phyloP scores from a whole-genome alignment of 345 rosid species.

The Pistacia atlantica region DNA sequence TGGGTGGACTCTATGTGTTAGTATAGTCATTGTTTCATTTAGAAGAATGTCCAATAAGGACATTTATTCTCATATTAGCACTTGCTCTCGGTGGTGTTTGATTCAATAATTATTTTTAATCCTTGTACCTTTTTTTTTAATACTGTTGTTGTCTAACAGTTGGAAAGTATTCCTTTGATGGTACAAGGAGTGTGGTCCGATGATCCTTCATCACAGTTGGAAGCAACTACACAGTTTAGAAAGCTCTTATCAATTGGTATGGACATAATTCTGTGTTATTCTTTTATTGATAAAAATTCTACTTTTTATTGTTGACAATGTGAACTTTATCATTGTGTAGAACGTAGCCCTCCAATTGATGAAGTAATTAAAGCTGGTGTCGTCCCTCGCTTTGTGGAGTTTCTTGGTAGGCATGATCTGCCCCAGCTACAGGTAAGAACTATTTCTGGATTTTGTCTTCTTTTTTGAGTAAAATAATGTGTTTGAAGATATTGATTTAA shows the following conservation, averaged over 20 bases:
- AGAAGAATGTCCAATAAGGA: not conserved
- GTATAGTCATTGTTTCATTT: not conserved
- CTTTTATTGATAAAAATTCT: not conserved
- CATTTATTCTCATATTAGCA: not conserved
- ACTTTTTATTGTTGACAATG: not conserved
- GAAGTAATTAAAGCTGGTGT: constrained; percentile 86
- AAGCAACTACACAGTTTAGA: constrained; percentile 79
- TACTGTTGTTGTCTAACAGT: constrained; percentile 44
- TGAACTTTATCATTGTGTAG: constrained; percentile 36
- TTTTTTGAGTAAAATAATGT: constrained; percentile 9
- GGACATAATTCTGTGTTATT: constrained; percentile 7
- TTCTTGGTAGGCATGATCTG: constrained; percentile 72
- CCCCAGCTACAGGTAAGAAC: constrained; percentile 71
- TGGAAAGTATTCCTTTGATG: constrained; percentile 75
- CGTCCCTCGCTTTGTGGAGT: constrained; percentile 76
- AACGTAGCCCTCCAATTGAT: constrained; percentile 87
- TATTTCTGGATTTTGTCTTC: constrained; percentile 13
- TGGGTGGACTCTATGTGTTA: not conserved
- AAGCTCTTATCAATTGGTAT: constrained; percentile 80
- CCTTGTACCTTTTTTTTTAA: constrained; percentile 1
- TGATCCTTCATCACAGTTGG: constrained; percentile 62
- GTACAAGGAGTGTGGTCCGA: constrained; percentile 77
- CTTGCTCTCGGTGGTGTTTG: not conserved
- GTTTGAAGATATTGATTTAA: constrained; percentile 9
- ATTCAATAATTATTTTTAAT: not conserved